Conservation (phyloP, 2,329 filamentous ascomycete genomes). For the Aspergillus hiratsukae region DNA sequence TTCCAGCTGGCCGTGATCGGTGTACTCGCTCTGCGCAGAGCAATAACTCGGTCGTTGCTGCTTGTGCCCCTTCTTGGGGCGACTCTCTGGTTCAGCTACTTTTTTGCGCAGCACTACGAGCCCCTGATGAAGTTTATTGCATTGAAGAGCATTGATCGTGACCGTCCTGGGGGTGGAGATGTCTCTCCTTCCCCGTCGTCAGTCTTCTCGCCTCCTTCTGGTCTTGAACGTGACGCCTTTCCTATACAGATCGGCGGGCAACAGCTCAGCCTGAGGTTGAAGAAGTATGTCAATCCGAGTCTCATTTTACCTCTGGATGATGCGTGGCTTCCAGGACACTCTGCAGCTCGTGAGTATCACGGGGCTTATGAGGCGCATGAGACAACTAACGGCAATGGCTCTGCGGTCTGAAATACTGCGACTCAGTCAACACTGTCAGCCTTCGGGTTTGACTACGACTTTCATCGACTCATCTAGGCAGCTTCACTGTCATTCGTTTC, state of each 20-base stretch:
- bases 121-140: constrained; percentile 92
- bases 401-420: constrained; percentile 2
- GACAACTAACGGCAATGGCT: constrained; percentile 12
- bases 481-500: not conserved
- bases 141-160: constrained; percentile 71
- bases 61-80: constrained; percentile 71
- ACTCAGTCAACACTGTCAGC: not conserved
- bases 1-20: constrained; percentile 92
- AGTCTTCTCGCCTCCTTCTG: constrained; percentile 38
- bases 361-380: constrained; percentile 14
- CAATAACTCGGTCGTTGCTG: constrained; percentile 67
- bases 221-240: constrained; percentile 41
- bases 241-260: constrained; percentile 38
- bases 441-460: not conserved
- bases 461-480: not conserved
- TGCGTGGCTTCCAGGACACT: constrained; percentile 39
- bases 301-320: constrained; percentile 41
- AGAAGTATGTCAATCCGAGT: constrained; percentile 46
- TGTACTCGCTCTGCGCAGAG: constrained; percentile 69
- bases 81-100: constrained; percentile 86
- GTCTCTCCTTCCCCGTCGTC: constrained; percentile 34
- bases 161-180: constrained; percentile 46
- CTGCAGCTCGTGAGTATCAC: constrained; percentile 15
- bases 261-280: constrained; percentile 37
- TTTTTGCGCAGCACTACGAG: constrained; percentile 75